phyloP scores from a whole-genome alignment of 768 basidiomycete species.

The Mycena alexandri region DNA sequence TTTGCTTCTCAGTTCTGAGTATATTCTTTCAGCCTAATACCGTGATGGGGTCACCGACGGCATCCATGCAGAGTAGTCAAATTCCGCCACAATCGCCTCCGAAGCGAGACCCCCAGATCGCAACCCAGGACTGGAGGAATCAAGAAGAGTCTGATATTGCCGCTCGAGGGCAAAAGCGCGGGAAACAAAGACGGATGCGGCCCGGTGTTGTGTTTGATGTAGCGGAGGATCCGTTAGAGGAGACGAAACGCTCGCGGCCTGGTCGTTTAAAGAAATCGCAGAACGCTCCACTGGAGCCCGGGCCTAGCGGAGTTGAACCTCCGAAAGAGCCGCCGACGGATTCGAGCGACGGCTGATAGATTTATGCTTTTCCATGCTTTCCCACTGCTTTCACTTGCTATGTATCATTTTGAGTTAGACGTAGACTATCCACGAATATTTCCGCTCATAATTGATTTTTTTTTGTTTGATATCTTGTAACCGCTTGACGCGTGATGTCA shows the following conservation, averaged over 20 bases:
- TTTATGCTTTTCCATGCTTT: slow-evolving; percentile 20
- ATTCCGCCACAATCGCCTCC: slow-evolving; percentile 68
- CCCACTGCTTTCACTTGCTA: slow-evolving; percentile 28
- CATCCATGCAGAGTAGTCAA: slow-evolving; percentile 74
- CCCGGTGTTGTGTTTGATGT: slow-evolving; percentile 79
- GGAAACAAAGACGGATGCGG: slow-evolving; percentile 58
- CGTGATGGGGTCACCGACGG: slow-evolving; percentile 79
- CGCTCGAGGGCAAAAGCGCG: slow-evolving; percentile 54
- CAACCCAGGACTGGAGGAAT: slow-evolving; percentile 80
- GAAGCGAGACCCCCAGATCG: slow-evolving; percentile 71
- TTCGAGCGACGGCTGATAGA: slow-evolving; percentile 25
- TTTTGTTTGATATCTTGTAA: too few species aligned
- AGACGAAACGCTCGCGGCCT: slow-evolving; percentile 34
- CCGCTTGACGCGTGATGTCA: slow-evolving; percentile 29
- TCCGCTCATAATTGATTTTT: too few species aligned
- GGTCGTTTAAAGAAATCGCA: slow-evolving; percentile 23
- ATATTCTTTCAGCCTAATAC: slow-evolving; percentile 67
- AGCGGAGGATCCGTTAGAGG: slow-evolving; percentile 64
- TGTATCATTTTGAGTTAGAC: slow-evolving; percentile 16
- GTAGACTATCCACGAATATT: too few species aligned
- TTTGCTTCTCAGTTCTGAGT: slow-evolving; percentile 25
- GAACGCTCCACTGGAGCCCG: too few species aligned
- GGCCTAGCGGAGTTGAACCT: background rate
- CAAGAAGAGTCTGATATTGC: slow-evolving; percentile 66
- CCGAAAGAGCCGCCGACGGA: slow-evolving; percentile 21